Percentiles rank a stretch among this genome's conserved stretches.
Conservation (phyloP, 2,329 filamentous ascomycete genomes). For the Hypoxylon sp. region DNA sequence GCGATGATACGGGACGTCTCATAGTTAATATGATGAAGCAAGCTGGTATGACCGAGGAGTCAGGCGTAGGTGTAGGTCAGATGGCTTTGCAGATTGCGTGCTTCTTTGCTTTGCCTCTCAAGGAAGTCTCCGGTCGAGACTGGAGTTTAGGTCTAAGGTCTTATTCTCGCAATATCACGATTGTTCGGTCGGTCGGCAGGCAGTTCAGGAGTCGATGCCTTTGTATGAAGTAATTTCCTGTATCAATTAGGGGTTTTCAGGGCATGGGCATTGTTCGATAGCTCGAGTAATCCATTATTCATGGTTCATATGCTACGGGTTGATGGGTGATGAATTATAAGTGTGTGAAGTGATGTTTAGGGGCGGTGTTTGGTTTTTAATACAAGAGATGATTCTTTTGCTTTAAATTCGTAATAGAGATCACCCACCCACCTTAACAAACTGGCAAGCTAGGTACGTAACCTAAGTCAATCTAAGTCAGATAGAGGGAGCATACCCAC, state of each 20-base stretch:
- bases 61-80: constrained; percentile 3
- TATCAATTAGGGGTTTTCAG: constrained; percentile 11
- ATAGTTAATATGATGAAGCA: not conserved
- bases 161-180: constrained; percentile 6
- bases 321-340: not conserved
- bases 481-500: no score
- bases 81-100: constrained; percentile 16
- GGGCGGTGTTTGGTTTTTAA: not conserved
- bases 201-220: constrained; percentile 11
- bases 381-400: not conserved
- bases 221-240: constrained; percentile 20
- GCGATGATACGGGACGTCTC: constrained; percentile 42
- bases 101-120: constrained; percentile 7
- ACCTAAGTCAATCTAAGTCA: not conserved
- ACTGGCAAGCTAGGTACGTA: no score
- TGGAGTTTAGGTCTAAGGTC: constrained; percentile 14
- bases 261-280: constrained; percentile 4
- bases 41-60: constrained; percentile 4
- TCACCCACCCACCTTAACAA: no score
- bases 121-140: constrained; percentile 16
- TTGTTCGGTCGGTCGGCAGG: not conserved
- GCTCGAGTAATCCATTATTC: constrained; percentile 7
- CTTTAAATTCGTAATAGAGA: no score
- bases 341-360: not conserved
- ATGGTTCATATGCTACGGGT: not conserved